These are phyloP conservation scores for Obelidium mucronatum DNA, from an alignment of 192 early-diverging fungal species.

Conservation along the genomic window DNA sequence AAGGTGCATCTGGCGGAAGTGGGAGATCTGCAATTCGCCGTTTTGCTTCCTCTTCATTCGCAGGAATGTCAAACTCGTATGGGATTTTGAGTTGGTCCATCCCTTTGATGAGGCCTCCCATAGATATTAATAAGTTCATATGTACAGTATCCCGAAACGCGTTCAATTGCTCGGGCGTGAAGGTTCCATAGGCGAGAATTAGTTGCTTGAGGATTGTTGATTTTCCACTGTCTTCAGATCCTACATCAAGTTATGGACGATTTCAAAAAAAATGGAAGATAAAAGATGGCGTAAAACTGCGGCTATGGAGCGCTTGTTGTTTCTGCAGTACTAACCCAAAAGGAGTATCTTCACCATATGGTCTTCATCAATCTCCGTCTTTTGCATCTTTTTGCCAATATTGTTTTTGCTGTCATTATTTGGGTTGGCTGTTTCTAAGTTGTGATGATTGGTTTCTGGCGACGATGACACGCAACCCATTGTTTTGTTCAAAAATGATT, in stretches of 20 bases:
- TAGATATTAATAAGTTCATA: not conserved
- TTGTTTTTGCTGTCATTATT: too few species aligned
- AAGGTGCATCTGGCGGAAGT: too few species aligned
- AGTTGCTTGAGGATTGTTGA: conserved; percentile 29
- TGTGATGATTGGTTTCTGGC: not conserved
- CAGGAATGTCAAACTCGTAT: conserved; percentile 1
- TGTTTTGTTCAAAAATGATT: not conserved
- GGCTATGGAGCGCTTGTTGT: too few species aligned
- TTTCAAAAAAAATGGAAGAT: too few species aligned
- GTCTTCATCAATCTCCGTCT: too few species aligned
- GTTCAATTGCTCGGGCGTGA: not conserved
- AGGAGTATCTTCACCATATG: too few species aligned
- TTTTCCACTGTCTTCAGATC: conserved; percentile 26
- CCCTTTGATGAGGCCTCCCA: conserved; percentile 2
- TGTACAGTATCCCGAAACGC: not conserved
- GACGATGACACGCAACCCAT: not conserved
- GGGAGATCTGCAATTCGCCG: not conserved
- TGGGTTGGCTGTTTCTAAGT: too few species aligned
- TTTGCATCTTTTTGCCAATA: too few species aligned
- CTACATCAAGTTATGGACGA: conserved; percentile 19
- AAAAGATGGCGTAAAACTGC: too few species aligned
- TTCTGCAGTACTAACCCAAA: too few species aligned
- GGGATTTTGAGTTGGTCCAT: conserved; percentile 20
- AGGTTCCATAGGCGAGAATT: conserved; percentile 9
- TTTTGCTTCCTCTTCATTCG: not conserved